Base-by-base conservation (phyloP, 2,329 filamentous ascomycete species). In the Colletotrichum sp. region DNA sequence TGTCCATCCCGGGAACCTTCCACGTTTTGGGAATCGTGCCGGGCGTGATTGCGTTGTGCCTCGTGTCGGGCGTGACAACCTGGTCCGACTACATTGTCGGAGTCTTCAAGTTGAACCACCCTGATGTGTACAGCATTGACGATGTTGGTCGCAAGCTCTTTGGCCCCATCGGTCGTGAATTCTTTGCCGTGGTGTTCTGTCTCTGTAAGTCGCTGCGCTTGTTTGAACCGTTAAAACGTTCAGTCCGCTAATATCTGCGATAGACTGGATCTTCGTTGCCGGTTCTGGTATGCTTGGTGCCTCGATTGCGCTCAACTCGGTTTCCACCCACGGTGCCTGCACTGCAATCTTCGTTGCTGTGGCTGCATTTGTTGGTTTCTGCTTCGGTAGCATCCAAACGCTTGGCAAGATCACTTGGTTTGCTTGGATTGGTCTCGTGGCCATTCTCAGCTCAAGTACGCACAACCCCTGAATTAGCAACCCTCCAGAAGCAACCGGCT, bases 141-240 rank as follows among this genome's bases (percentile, higher is more conserved):
- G 89, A 90, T 78, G 89, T 86, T 4, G 89, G 88, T 21, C 78
- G 78, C 5, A 81, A 89, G 49, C 83, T 91, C n/a, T 88, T 89
- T 76, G 89, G 89, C 16, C 83, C 81, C 3, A 71, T 85, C 7
- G 88, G 89, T 2, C 84, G 86, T 4, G 87, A 87, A 66, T 70
- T 88, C 28, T 83, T 89, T 49, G 85, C 82, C 8, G 72, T 77
- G 26, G 78, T 79, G 8, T 83, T 85, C 71, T 80, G 82, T 80
- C 76, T 88, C 77, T 83, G 85, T 84, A 65, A 72, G 78, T 77
- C 8, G 2, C 15, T 5, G 5, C 13, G 21, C 21, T 0, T 2
- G 1, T 39, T 4, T 6, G 5, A 44, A 26, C 8, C 16, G 39
- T n/a, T 15, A 0, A 10, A 49, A 68, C 9, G 13, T 10, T 24